A percentile compares a stretch with the other conserved stretches of the same genome.
phyloP scores from a whole-genome alignment of 768 basidiomycete genomes.

The Kwoniella heveanensis region DNA sequence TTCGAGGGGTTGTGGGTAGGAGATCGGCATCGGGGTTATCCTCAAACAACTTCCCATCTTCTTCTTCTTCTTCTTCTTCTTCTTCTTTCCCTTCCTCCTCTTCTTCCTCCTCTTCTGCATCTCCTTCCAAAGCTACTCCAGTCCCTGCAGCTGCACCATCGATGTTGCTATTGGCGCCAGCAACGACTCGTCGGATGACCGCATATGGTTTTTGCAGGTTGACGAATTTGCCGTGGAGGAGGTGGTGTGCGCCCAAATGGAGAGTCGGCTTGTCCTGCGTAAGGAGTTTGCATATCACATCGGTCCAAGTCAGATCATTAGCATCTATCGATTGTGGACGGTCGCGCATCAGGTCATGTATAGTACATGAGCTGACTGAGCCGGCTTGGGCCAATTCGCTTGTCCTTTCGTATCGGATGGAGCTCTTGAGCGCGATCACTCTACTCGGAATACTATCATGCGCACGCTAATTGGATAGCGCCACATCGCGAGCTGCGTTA shows the following conservation, averaged over 20 bases:
- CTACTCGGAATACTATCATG: no score
- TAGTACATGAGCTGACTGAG: no score
- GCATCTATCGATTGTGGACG: no score
- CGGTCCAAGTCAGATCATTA: no score
- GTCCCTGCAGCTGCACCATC: neutral
- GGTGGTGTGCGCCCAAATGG: slow-evolving; percentile 75
- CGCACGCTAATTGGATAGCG: no score
- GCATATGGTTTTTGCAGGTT: slow-evolving; percentile 78
- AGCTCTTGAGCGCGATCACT: no score
- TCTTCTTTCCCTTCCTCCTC: slow-evolving; percentile 40
- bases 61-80: slow-evolving; percentile 20
- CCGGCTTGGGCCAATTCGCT: no score
- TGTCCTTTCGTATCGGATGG: no score
- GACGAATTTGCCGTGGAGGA: slow-evolving; percentile 83
- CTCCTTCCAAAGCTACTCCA: slow-evolving; percentile 9
- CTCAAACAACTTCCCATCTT: slow-evolving; percentile 17
- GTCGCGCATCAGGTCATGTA: no score
- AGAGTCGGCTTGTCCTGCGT: slow-evolving; percentile 76
- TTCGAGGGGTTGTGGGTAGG: neutral
- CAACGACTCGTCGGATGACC: slow-evolving; percentile 60
- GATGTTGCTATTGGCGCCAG: no score
- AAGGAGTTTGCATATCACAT: no score
- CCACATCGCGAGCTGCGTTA: neutral
- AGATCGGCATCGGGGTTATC: neutral
- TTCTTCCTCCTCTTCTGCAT: slow-evolving; percentile 35